Evolutionary conservation across 2,329 filamentous ascomycete genomes (phyloP).

Genomic region (Alternaria novae-zelandiae): DNA sequence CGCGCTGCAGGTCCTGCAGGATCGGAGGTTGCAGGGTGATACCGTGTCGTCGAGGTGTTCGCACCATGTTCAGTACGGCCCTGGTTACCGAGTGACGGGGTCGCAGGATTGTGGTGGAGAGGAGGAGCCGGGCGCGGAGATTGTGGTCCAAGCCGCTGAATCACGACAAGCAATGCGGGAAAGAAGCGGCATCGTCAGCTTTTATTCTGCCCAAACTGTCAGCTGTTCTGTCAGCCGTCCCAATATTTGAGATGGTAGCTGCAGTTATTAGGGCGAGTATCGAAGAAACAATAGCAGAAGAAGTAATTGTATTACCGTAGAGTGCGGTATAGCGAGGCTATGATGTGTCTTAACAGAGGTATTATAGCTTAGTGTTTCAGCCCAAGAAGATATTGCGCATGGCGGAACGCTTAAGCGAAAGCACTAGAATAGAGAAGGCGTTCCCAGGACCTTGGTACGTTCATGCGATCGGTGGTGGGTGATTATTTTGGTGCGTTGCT

Average conservation of each 20-base stretch:
- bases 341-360: constrained; percentile 22
- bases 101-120: constrained; percentile 11
- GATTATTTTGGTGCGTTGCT: constrained; percentile 9
- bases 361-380: constrained; percentile 44
- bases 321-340: constrained; percentile 9
- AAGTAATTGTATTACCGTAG: constrained; percentile 7
- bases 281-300: constrained; percentile 4
- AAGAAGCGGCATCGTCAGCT: constrained; percentile 6
- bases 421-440: constrained; percentile 28
- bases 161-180: constrained; percentile 6
- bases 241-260: constrained; percentile 20
- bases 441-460: constrained; percentile 9
- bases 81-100: constrained; percentile 16
- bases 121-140: constrained; percentile 16
- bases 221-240: constrained; percentile 7
- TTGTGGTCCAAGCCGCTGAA: constrained; percentile 9
- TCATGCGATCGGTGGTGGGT: constrained; percentile 18
- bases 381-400: constrained; percentile 37
- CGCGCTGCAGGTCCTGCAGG: constrained; percentile 27
- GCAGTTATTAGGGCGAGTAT: constrained; percentile 2
- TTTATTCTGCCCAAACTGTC: constrained; percentile 13
- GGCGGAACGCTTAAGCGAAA: constrained; percentile 32
- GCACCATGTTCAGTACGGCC: constrained; percentile 28
- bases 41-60: constrained; percentile 30
- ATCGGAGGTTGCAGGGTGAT: constrained; percentile 30